A percentile compares a stretch with the other conserved stretches of the same genome.
phyloP scores from a whole-genome alignment of 768 basidiomycete species.

The Coprinopsis cinerea region DNA sequence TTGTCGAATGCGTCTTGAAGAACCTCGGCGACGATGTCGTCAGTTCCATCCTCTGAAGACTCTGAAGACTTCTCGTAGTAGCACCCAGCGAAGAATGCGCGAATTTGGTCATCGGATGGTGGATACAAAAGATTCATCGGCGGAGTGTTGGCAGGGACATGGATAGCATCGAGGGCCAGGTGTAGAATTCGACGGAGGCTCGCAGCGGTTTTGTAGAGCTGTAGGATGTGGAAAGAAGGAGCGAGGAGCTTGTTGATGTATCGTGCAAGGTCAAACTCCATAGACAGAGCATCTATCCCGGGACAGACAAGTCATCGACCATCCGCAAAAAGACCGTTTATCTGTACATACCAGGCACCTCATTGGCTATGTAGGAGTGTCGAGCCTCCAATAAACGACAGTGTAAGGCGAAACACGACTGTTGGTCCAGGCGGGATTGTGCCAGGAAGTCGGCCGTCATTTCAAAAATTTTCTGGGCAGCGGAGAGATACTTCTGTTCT shows the following conservation, averaged over 20 bases:
- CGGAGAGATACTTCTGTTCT: not conserved
- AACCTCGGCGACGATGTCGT: not conserved
- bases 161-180: not conserved
- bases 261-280: not conserved
- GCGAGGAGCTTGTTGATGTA: not conserved
- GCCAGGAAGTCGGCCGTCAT: not conserved
- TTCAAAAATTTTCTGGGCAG: not conserved
- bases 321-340: not conserved
- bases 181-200: not conserved
- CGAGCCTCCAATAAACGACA: not conserved
- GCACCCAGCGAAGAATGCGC: not conserved
- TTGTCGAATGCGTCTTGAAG: not conserved
- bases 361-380: not conserved
- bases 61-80: no score
- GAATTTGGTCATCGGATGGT: not conserved
- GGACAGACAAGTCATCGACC: not conserved
- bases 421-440: not conserved
- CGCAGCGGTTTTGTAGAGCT: not conserved
- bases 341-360: not conserved
- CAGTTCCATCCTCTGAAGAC: not conserved
- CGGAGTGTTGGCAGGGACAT: not conserved
- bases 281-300: no score
- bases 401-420: not conserved
- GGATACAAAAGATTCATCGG: not conserved
- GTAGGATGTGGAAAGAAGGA: not conserved